phyloP scores from a whole-genome alignment of 2,329 filamentous ascomycete species.

The Cytospora paraplurivora region DNA sequence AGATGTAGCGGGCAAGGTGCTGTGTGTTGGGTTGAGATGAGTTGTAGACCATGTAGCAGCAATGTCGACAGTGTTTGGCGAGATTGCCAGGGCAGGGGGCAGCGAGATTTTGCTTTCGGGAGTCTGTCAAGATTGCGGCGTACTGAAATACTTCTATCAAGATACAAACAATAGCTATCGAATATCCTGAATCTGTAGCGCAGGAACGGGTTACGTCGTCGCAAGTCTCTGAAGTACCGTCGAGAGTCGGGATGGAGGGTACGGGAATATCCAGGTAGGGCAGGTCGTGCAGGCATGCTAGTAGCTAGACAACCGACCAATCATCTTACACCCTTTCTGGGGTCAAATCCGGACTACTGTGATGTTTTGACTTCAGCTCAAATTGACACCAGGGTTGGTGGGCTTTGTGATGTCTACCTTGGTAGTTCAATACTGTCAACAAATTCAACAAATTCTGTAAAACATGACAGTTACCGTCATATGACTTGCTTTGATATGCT shows the following conservation, averaged over 20 bases:
- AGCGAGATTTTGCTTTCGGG: neutral
- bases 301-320: constrained; percentile 4
- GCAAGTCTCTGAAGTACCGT: neutral
- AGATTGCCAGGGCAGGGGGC: constrained; percentile 16
- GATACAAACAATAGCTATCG: neutral
- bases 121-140: neutral
- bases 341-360: neutral
- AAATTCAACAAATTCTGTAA: too few relatives aligned
- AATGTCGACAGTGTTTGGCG: constrained; percentile 15
- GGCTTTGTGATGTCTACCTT: too few relatives aligned
- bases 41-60: neutral
- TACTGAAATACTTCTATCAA: neutral
- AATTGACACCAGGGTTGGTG: too few relatives aligned
- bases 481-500: too few relatives aligned
- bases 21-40: neutral
- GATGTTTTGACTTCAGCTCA: too few relatives aligned
- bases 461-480: too few relatives aligned
- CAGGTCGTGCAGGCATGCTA: neutral
- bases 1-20: neutral
- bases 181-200: neutral
- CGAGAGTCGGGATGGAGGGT: neutral
- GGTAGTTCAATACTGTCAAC: too few relatives aligned
- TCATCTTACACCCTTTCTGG: constrained; percentile 24
- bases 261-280: too few relatives aligned
- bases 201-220: neutral